Evolutionary conservation across 225 moss, liverwort and hornwort species (phyloP), one percentile per base, ranked within the genome.

Genomic region (Pseudoscleropodium purum): DNA sequence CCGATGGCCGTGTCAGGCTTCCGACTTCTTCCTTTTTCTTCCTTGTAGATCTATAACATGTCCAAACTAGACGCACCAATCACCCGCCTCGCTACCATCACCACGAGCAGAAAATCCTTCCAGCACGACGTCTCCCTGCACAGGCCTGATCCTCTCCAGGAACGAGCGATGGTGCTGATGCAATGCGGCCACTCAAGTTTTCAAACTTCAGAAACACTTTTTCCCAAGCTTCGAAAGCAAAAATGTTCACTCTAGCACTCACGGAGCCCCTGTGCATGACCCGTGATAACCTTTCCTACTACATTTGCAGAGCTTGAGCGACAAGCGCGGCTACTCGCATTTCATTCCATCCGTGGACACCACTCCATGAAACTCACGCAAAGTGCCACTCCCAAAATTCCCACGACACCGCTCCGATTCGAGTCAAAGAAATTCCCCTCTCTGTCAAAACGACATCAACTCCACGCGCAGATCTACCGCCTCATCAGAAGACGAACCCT

Each of bases 291-390:
- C 73, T 82, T 86, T 43, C 68, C 88, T 49, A 63, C 91, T 93
- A 91, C 93, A 93, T 93, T 93, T 81, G 93, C 93, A 91, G 91
- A 90, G 90, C 90, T 88, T 91, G 91, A 31, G 62, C 88, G 68
- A 68, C 88, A 93, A 90, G 90, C 47, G 69, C 68, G 75, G 75
- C 24, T 33, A 43, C 68, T 54, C 20, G 49, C 86, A 84, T 91
- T 90, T 86, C 93, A 76, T 91, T 83, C 88, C 93, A 83, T 86
- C 90, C 91, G 88, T 91, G 91, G 70, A 57, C 84, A 88, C 90
- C 90, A 93, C 91, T 91, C 90, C 83, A 83, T 65, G 69, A 83
- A 76, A 57, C 41, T 36, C 56, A 23, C 11, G 88, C 57, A 90
- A 82, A 82, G 91, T 24, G 63, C 85, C 13, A 33, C 64, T 68